Evolutionary conservation across 176 grass and related monocot species (phyloP).

Genomic region (Neostapfia colusana): DNA sequence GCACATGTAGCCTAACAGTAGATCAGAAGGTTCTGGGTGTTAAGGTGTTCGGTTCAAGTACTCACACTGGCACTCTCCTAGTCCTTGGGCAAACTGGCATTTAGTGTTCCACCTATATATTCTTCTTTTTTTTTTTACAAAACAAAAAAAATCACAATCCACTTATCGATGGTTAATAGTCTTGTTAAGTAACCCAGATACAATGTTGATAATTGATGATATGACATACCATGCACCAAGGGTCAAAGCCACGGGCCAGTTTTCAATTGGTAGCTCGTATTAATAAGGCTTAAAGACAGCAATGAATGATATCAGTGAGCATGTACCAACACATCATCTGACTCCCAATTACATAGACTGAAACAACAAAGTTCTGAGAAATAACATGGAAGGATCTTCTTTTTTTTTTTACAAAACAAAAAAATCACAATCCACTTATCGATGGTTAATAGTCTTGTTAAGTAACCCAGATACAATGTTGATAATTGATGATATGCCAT

Average conservation of each 20-base stretch:
- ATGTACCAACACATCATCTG: neutral
- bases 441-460: constrained; percentile 4
- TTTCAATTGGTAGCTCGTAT: constrained; percentile 5
- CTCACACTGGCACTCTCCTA: neutral
- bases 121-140: neutral
- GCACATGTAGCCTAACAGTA: neutral
- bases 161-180: neutral
- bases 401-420: neutral
- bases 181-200: constrained; percentile 23
- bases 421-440: neutral
- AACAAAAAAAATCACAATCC: neutral
- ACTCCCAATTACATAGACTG: neutral
- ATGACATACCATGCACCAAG: neutral
- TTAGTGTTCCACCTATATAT: neutral
- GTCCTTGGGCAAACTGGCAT: neutral
- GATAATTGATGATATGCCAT: neutral
- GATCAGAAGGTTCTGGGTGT: neutral
- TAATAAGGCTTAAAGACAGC: neutral
- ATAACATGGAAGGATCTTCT: constrained; percentile 9
- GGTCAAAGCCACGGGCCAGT: neutral
- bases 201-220: neutral
- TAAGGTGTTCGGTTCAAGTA: neutral
- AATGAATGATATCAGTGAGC: neutral
- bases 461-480: constrained; percentile 19
- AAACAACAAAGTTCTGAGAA: neutral